Conservation (phyloP, 805 yeast genomes). For the Candida patagonica region DNA sequence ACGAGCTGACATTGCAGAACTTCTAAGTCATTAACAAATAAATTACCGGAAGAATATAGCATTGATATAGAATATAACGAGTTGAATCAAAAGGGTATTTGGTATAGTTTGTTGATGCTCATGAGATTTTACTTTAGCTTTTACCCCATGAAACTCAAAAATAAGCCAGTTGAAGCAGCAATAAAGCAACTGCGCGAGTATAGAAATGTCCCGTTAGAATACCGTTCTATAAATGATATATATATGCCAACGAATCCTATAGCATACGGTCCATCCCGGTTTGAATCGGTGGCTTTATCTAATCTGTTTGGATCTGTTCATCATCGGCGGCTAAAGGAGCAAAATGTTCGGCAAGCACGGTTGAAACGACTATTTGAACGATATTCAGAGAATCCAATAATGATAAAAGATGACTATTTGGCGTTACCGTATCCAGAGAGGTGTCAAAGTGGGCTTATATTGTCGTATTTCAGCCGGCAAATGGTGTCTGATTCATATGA, state of each 20-base stretch:
- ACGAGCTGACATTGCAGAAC: conserved; percentile 45
- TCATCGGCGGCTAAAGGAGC: background rate
- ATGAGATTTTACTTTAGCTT: background rate
- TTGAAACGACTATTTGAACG: background rate
- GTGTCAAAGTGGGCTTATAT: conserved; percentile 3
- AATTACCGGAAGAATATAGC: no score
- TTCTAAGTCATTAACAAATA: conserved; percentile 19
- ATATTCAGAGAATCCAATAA: conserved; percentile 1
- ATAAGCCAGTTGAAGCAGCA: background rate
- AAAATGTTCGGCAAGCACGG: background rate
- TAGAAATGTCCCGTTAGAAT: background rate
- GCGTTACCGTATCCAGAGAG: conserved; percentile 7
- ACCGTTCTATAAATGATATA: background rate
- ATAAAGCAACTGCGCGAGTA: background rate
- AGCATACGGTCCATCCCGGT: background rate
- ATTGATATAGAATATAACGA: no score
- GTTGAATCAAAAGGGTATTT: no score
- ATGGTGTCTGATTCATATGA: background rate
- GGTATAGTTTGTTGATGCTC: background rate
- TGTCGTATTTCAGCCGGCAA: background rate
- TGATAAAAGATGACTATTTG: background rate
- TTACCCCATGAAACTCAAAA: background rate
- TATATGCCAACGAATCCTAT: background rate
- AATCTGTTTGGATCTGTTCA: conserved; percentile 5
- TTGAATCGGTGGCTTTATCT: conserved; percentile 5